phyloP scores from a whole-genome alignment of 345 rosid species.

The Brassica carinata region DNA sequence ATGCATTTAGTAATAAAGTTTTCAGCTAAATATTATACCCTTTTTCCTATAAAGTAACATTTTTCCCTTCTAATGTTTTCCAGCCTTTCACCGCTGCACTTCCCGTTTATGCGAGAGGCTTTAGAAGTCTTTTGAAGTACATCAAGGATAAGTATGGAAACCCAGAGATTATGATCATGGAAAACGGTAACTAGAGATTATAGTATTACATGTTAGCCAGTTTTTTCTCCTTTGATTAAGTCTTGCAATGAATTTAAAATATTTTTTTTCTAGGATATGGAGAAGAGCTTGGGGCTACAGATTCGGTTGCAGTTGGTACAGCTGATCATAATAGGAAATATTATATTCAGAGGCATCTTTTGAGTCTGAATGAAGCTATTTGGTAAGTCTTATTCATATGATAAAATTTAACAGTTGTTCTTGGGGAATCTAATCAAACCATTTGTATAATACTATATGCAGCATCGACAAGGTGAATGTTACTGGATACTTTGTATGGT shows the following conservation, averaged over 20 bases:
- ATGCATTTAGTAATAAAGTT: not conserved
- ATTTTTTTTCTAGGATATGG: constrained; percentile 21
- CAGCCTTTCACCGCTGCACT: constrained; percentile 40
- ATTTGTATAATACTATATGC: not conserved
- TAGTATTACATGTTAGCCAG: not conserved
- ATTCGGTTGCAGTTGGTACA: not conserved
- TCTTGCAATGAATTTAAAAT: not conserved
- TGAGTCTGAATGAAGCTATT: constrained; percentile 17
- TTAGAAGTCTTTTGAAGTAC: constrained; percentile 38
- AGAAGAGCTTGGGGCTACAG: not conserved
- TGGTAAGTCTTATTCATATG: constrained; percentile 14
- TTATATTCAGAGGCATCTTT: constrained; percentile 27
- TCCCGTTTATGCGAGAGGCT: constrained; percentile 39
- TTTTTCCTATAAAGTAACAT: not conserved
- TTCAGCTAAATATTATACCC: not conserved
- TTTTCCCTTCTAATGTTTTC: not conserved
- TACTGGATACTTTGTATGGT: constrained; percentile 26
- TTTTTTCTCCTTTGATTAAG: not conserved
- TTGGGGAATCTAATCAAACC: not conserved
- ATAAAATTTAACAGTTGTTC: not conserved
- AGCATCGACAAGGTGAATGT: constrained; percentile 20
- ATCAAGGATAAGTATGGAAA: constrained; percentile 35
- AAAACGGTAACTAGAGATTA: constrained; percentile 42
- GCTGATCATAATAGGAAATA: constrained; percentile 22
- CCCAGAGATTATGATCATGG: constrained; percentile 47